Evolutionary conservation across 371 early-diverging fungal species (phyloP).

Genomic region (Apophysomyces trapeziformis): DNA sequence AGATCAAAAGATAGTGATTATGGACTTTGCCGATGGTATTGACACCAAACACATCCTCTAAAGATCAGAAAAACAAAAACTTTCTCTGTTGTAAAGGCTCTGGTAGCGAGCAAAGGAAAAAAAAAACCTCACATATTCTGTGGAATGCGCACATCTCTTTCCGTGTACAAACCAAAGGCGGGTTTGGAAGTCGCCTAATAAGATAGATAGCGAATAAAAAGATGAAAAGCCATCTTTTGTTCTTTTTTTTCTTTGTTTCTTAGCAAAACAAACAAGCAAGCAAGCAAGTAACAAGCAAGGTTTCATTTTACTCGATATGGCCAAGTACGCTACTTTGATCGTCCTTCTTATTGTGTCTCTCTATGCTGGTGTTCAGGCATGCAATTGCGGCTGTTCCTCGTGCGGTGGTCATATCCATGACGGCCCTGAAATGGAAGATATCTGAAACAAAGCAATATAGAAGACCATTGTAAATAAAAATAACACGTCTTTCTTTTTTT

Average conservation of each 20-base stretch:
- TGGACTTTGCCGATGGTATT: conserved; percentile 8
- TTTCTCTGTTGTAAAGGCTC: neutral
- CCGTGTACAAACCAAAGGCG: conserved; percentile 9
- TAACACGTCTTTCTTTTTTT: no score
- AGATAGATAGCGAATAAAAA: neutral
- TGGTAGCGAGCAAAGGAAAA: neutral
- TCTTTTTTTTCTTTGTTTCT: neutral
- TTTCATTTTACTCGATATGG: neutral
- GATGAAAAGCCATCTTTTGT: neutral
- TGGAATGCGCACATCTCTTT: neutral
- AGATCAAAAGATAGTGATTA: conserved; percentile 2
- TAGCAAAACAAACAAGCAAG: neutral
- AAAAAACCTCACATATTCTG: neutral
- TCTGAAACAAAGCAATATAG: neutral
- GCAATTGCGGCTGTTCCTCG: conserved; percentile 2
- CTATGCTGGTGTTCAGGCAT: neutral
- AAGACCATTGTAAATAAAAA: neutral
- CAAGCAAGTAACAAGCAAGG: no score
- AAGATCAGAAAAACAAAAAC: no score
- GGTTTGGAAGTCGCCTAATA: conserved; percentile 10
- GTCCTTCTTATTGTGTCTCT: neutral
- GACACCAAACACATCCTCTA: conserved; percentile 7
- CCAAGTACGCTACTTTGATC: neutral
- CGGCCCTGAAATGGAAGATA: neutral
- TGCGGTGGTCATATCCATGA: neutral